These are phyloP conservation scores for Arabidopsis hybrid DNA, from an alignment of 441 rosid species.

Conservation along the genomic window DNA sequence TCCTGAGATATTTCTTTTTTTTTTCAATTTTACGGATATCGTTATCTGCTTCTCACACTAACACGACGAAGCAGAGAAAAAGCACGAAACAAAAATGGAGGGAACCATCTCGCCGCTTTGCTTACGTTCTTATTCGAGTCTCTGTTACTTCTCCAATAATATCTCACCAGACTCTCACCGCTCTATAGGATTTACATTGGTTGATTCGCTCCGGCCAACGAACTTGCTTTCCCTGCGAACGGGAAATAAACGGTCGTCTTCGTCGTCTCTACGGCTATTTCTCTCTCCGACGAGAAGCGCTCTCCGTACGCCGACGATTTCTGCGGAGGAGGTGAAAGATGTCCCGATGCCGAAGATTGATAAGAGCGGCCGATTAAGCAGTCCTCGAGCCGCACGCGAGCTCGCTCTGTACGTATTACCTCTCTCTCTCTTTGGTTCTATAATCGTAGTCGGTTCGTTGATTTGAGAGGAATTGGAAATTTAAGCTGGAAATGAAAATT, in stretches of 20 bases:
- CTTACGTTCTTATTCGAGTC: conserved; percentile 31
- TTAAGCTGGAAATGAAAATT: conserved; percentile 1
- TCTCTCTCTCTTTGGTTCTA: conserved; percentile 1
- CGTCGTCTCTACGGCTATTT: conserved; percentile 34
- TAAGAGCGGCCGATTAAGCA: conserved; percentile 88
- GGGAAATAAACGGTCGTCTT: conserved; percentile 33
- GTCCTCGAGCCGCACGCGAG: conserved; percentile 96
- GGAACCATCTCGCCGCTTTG: conserved; percentile 44
- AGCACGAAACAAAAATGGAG: conserved; percentile 43
- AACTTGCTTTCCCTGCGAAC: conserved; percentile 34
- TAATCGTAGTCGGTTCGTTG: conserved; percentile 2
- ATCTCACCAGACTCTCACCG: conserved; percentile 37
- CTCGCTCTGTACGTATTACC: conserved; percentile 72
- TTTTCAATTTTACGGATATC: conserved; percentile 31
- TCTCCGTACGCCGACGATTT: conserved; percentile 48
- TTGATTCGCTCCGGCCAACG: conserved; percentile 38
- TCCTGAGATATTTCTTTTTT: neutral
- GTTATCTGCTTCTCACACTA: conserved; percentile 44
- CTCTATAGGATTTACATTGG: conserved; percentile 33
- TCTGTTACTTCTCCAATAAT: conserved; percentile 26
- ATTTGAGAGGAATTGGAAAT: conserved; percentile 17
- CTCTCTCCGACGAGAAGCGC: conserved; percentile 38
- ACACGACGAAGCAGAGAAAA: conserved; percentile 30
- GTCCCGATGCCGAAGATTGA: conserved; percentile 75
- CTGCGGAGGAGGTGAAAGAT: conserved; percentile 50